Evolutionary conservation across 176 grass and related monocot species (phyloP), one percentile per base, ranked within the genome.

Genomic region (Bromus sterilis): DNA sequence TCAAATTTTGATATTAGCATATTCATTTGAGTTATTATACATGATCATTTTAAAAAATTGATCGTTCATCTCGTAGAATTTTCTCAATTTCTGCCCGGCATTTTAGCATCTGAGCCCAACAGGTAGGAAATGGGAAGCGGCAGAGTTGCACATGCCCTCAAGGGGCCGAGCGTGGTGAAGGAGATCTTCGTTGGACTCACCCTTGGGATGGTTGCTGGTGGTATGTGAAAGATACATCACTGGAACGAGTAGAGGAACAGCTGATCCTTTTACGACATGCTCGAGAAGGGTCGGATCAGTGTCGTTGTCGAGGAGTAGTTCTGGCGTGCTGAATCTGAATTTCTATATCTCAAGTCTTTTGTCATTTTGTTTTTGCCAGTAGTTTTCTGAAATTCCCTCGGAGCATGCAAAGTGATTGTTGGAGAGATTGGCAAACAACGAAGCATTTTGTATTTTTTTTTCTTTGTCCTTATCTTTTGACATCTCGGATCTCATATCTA

Each of bases 181-280:
- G 93, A 92, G 81, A 94, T 92, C 32, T 76, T 77, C 87, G 89
- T 87, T 73, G 93, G 93, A 29, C 15, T 87, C 65, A 89, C 84
- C 36, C 80, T 94, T 33, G 89, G 93, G 53, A 61, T 94, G 57
- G 67, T 92, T 11, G 90, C 85, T 13, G 90, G 90, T 41, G 85
- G 86, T 63, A 60, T 92, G 90, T 95, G 90, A 90, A 95, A 95
- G 87, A 90, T 95, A 90, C 90, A 92, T 57, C 93, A 95, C 79
- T 95, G 90, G 90, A 86, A 92, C 26, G 91, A 95, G 63, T 90
- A 95, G 79, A 91, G 93, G 75, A 88, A 78, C 71, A 92, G 90
- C 49, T 88, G 85, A 74, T 82, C 88, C 82, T 95, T 95, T 88
- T 95, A 95, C n/a, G 87, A 95, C 80, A 88, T 95, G 93, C 87